phyloP scores from a whole-genome alignment of 2,329 filamentous ascomycete species.

The Monosporascus sp. region DNA sequence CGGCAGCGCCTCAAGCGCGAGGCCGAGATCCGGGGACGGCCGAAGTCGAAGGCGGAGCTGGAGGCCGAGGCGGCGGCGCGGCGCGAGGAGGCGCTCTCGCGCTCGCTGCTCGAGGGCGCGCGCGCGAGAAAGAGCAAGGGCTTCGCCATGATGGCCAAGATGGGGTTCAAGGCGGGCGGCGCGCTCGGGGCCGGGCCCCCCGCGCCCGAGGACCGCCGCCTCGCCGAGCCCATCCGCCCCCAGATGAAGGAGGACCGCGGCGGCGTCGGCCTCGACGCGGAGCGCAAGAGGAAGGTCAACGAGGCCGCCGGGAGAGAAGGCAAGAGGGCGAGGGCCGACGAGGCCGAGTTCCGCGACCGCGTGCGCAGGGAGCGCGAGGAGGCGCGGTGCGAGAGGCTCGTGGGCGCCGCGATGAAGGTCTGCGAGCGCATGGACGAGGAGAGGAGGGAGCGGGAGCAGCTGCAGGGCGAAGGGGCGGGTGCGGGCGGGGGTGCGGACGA shows the following conservation, averaged over 20 bases:
- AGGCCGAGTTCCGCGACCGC: slow-evolving; percentile 68
- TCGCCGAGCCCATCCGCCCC: slow-evolving; percentile 68
- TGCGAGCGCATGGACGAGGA: slow-evolving; percentile 71
- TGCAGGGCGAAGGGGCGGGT: slow-evolving; percentile 6
- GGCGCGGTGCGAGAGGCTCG: slow-evolving; percentile 61
- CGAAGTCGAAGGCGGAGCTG: slow-evolving; percentile 78
- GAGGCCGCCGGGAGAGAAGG: slow-evolving; percentile 54
- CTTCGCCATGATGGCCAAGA: slow-evolving; percentile 92
- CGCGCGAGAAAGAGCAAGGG: slow-evolving; percentile 69
- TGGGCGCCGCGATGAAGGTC: slow-evolving; percentile 75
- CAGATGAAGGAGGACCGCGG: slow-evolving; percentile 72
- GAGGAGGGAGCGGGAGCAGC: slow-evolving; percentile 14
- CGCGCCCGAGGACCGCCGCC: slow-evolving; percentile 15
- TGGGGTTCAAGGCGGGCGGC: slow-evolving; percentile 79
- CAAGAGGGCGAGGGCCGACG: slow-evolving; percentile 60
- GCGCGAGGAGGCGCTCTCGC: slow-evolving; percentile 71
- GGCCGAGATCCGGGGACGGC: slow-evolving; percentile 60
- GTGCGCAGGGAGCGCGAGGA: slow-evolving; percentile 66
- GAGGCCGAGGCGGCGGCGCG: slow-evolving; percentile 67
- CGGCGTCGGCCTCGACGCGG: slow-evolving; percentile 78
- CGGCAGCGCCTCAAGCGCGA: slow-evolving; percentile 51
- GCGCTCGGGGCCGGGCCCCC: slow-evolving; percentile 60
- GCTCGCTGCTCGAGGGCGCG: slow-evolving; percentile 56
- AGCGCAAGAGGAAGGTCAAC: slow-evolving; percentile 71
- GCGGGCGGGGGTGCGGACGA: slow-evolving; percentile 12